Conservation (phyloP, 129 eudicot species). For the Mikania micrantha region DNA sequence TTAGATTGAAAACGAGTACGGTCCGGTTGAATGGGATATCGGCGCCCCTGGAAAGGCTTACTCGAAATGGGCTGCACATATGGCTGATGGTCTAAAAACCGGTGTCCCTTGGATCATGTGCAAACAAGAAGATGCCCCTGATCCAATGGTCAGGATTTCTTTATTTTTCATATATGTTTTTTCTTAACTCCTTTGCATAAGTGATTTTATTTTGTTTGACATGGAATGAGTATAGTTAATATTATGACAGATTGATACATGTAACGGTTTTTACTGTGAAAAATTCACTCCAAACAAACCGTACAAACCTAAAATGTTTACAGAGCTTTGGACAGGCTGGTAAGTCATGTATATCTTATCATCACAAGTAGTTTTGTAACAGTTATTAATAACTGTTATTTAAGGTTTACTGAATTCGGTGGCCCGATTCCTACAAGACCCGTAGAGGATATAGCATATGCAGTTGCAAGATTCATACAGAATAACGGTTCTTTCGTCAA, state of each 20-base stretch:
- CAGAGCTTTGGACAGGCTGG: slow-evolving; percentile 98
- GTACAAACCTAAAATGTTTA: slow-evolving; percentile 87
- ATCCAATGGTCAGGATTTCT: slow-evolving; percentile 53
- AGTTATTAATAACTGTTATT: not conserved
- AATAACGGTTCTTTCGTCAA: slow-evolving; percentile 78
- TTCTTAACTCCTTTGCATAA: too few species aligned
- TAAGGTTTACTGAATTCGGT: slow-evolving; percentile 78
- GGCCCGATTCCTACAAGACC: slow-evolving; percentile 76
- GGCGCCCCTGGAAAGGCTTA: slow-evolving; percentile 95
- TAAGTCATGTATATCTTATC: slow-evolving; percentile 32
- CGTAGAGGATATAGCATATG: slow-evolving; percentile 78
- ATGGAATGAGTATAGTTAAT: too few species aligned
- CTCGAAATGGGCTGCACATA: slow-evolving; percentile 71
- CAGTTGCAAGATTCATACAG: slow-evolving; percentile 79
- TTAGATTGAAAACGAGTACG: slow-evolving; percentile 91
- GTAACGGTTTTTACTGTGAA: slow-evolving; percentile 97
- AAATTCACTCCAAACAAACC: slow-evolving; percentile 64
- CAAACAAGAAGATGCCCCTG: slow-evolving; percentile 88
- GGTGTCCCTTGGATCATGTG: slow-evolving; percentile 99
- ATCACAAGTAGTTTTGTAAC: not conserved
- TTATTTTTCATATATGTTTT: too few species aligned
- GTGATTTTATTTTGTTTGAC: too few species aligned
- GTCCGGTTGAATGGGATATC: slow-evolving; percentile 81
- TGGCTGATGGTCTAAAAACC: slow-evolving; percentile 66
- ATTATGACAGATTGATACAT: slow-evolving; percentile 74